Percentiles rank a stretch among this genome's conserved stretches.
Evolutionary conservation across 768 basidiomycete species (phyloP).

Genomic region (Leccinum barrowsii): DNA sequence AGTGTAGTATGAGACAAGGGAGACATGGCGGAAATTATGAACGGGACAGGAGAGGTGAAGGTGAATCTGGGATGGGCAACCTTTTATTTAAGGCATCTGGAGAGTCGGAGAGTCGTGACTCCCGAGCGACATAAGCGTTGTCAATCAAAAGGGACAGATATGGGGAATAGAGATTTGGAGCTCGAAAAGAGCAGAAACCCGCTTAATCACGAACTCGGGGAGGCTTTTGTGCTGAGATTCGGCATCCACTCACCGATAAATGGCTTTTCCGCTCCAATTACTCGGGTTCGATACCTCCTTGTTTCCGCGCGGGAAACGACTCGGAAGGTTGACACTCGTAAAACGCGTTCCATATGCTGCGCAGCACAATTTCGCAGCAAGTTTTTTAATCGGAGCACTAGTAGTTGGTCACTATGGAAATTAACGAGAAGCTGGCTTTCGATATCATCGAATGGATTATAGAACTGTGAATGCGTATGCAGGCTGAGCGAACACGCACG

Average conservation of each 20-base stretch:
- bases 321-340: background rate
- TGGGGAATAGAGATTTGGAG: background rate
- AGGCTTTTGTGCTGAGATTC: background rate
- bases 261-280: background rate
- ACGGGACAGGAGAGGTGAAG: too few species aligned
- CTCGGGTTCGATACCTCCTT: background rate
- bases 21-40: conserved; percentile 31
- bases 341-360: background rate
- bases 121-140: background rate
- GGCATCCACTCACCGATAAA: background rate
- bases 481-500: background rate
- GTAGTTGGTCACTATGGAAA: background rate
- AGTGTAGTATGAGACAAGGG: conserved; percentile 46
- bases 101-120: background rate
- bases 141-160: background rate
- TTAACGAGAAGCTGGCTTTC: background rate
- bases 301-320: background rate
- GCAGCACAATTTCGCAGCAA: background rate
- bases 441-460: background rate
- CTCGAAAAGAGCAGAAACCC: background rate
- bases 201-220: background rate
- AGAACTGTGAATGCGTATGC: background rate
- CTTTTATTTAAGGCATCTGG: background rate
- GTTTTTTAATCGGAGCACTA: background rate
- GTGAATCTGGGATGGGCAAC: background rate